These are phyloP conservation scores for Typha latifolia DNA, from an alignment of 176 grass and related monocot species.

Conservation along the genomic window DNA sequence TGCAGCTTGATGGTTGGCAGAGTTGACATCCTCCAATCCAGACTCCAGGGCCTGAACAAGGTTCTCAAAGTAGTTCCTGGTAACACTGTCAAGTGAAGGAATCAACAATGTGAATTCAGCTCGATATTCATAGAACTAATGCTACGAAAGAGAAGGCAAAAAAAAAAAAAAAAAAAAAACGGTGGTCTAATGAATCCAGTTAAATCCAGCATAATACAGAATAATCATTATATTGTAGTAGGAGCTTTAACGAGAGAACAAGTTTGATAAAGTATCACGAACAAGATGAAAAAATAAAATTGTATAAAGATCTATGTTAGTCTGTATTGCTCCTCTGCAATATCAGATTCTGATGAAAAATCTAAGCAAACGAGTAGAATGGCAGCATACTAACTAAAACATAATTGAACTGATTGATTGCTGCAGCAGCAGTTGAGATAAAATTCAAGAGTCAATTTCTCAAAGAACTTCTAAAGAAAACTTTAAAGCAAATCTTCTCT, in stretches of 20 bases:
- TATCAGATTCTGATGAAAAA: not conserved
- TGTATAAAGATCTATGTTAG: not conserved
- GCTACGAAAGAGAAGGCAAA: not conserved
- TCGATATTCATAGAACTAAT: no score
- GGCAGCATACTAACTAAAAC: not conserved
- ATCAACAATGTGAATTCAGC: not conserved
- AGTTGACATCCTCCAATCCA: constrained; percentile 61
- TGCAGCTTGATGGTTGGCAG: constrained; percentile 25
- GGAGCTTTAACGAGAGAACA: not conserved
- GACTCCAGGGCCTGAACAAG: constrained; percentile 76
- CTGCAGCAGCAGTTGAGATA: not conserved
- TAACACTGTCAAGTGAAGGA: constrained; percentile 40
- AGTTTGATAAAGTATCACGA: no score
- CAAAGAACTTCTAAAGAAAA: no score
- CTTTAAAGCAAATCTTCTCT: no score
- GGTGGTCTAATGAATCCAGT: not conserved
- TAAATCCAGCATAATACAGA: not conserved
- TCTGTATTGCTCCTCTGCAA: not conserved
- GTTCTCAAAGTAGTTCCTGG: constrained; percentile 86
- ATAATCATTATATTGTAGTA: not conserved
- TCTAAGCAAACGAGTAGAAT: not conserved
- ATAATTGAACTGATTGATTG: not conserved
- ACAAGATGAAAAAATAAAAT: not conserved
- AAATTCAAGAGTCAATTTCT: not conserved
- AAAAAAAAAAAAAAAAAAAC: no score